Evolutionary conservation across 139 green algal species (phyloP), one percentile per base, ranked within the genome.

Genomic region (Tetratostichococcus sp.): DNA sequence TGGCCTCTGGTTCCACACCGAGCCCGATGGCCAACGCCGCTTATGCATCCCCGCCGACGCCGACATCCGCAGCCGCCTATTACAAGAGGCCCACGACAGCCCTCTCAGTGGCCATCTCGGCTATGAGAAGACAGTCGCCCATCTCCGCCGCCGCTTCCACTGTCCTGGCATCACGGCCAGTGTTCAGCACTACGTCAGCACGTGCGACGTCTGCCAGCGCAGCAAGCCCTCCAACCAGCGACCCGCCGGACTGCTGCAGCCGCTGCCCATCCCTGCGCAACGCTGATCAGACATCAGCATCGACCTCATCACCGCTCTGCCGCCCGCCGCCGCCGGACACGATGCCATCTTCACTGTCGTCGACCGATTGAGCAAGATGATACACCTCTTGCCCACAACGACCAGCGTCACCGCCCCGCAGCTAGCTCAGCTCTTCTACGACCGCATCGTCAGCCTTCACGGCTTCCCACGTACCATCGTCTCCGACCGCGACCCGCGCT

Each of bases 251-350:
- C 68, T 86, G 34, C 50, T 90, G 19, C 57, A 77, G 22, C 82
- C 86, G n/a, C 42, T 89, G 31, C 66, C 71, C 28, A 70, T 85
- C 19, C 85, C 83, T 39, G 25, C 32, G 4, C 28, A 70, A 3
- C 74, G 43, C 1, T 91, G 84, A 77, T 57, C 83, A 43, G 35
- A 70, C 19, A 62, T 89, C 1, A 81, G 71, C n/a, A 82, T 89
- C 68, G 87, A 92, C 68, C 80, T 93, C 5, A 86, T 91, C 28
- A 84, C 75, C 5, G 71, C 83, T 43, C 74, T 91, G 22, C 85
- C 86, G 11, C n/a, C 30, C 0, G 85, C 70, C 23, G n/a, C 32
- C 0, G 4, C 16, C 30, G 75, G 78, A 28, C 76, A 84, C 14
- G 74, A 86, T 74, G 66, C 72, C 25, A 83, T 92, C 25, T 30